A percentile compares a stretch with the other conserved stretches of the same genome.
These are phyloP conservation scores for Cucurbitaria berberidis DNA, from an alignment of 2,329 filamentous ascomycete genomes.

Conservation along the genomic window DNA sequence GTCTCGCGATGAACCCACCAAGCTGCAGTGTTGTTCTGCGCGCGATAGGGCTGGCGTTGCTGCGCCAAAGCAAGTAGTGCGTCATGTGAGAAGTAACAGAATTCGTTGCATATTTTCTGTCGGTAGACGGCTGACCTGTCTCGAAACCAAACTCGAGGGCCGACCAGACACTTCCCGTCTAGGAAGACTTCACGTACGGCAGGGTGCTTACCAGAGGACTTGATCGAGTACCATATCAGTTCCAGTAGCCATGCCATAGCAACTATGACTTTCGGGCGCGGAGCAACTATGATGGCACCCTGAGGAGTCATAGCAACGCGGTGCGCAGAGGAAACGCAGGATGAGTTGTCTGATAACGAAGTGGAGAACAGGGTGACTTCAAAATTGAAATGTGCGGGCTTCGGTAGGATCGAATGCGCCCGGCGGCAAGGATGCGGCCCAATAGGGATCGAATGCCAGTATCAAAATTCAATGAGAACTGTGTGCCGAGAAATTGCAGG, in stretches of 20 bases:
- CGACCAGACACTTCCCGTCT: neutral
- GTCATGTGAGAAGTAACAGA: conserved; percentile 28
- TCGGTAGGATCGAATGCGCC: conserved; percentile 32
- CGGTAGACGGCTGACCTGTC: conserved; percentile 1
- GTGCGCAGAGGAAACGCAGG: conserved; percentile 41
- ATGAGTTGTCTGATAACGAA: conserved; percentile 46
- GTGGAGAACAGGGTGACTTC: conserved; percentile 28
- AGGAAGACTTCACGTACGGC: conserved; percentile 1
- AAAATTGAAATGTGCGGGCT: conserved; percentile 38
- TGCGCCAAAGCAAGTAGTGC: conserved; percentile 36
- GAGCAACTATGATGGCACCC: conserved; percentile 32
- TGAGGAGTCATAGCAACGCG: conserved; percentile 39
- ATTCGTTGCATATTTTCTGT: neutral
- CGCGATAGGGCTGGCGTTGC: conserved; percentile 27
- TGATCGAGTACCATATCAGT: neutral
- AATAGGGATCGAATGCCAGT: conserved; percentile 32
- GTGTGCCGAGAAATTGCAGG: conserved; percentile 45
- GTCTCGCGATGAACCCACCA: conserved; percentile 35
- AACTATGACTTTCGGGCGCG: conserved; percentile 25
- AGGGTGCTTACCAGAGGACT: neutral
- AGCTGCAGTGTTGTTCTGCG: conserved; percentile 26
- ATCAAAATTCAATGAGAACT: conserved; percentile 45
- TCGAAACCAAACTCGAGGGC: conserved; percentile 2
- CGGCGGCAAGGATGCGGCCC: conserved; percentile 30
- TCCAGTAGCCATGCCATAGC: conserved; percentile 1